These are phyloP conservation scores for Xerocomus potaroensis DNA, from an alignment of 768 basidiomycete species.

Conservation along the genomic window DNA sequence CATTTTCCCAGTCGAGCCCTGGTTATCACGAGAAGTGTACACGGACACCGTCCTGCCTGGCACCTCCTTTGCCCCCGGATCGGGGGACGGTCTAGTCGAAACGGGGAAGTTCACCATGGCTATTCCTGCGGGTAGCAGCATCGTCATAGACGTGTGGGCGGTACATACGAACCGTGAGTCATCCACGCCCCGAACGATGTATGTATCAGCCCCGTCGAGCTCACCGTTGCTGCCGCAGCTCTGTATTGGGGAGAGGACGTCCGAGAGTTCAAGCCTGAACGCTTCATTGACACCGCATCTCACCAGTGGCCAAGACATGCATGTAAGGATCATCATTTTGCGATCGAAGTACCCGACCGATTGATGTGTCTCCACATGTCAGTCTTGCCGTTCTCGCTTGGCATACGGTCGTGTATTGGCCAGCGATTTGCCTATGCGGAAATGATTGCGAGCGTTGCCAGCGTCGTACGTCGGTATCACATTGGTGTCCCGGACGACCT, in stretches of 20 bases:
- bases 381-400: conserved; percentile 44
- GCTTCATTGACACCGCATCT: conserved; percentile 46
- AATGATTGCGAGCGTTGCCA: conserved; percentile 40
- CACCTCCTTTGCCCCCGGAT: conserved; percentile 31
- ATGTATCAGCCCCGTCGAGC: neutral
- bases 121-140: conserved; percentile 36
- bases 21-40: conserved; percentile 33
- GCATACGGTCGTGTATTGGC: conserved; percentile 46
- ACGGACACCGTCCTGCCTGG: conserved; percentile 34
- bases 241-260: conserved; percentile 47
- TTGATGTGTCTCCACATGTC: neutral
- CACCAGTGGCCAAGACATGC: conserved; percentile 52
- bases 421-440: conserved; percentile 45
- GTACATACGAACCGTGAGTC: conserved; percentile 44
- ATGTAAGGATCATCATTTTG: conserved; percentile 28
- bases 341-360: neutral
- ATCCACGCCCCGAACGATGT: neutral
- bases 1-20: conserved; percentile 35
- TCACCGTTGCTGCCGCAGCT: conserved; percentile 26
- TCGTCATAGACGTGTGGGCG: conserved; percentile 40
- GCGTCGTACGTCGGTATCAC: conserved; percentile 39
- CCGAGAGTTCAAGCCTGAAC: conserved; percentile 43
- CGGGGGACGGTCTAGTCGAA: conserved; percentile 11
- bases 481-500: conserved; percentile 39
- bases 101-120: conserved; percentile 32